Evolutionary conservation across 495 filamentous ascomycete genomes (phyloP).

Genomic region (Penicillium simplicissimum): DNA sequence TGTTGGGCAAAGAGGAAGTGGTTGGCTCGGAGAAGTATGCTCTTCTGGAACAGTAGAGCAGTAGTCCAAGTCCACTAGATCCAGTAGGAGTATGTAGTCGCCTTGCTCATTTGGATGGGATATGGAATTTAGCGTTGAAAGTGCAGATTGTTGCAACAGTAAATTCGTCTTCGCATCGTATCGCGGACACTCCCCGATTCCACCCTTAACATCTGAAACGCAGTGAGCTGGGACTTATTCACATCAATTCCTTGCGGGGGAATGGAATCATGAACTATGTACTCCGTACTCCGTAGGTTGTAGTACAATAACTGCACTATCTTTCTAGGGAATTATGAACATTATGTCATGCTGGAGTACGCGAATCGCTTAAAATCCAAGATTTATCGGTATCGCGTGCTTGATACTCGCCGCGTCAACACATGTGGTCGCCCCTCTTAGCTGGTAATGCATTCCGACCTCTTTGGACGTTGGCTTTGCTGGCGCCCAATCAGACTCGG

Average conservation of each 20-base stretch:
- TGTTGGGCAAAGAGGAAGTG: neutral
- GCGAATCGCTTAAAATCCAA: neutral
- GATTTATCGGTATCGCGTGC: conserved; percentile 24
- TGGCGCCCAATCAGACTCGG: conserved; percentile 15
- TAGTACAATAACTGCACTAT: neutral
- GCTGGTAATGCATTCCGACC: conserved; percentile 20
- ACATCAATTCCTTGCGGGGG: too few species aligned
- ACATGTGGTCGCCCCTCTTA: conserved; percentile 4
- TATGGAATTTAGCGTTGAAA: too few species aligned
- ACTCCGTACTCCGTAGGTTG: too few species aligned
- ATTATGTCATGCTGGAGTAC: neutral
- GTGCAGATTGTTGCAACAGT: too few species aligned
- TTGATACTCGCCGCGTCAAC: conserved; percentile 27
- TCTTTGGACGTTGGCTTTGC: conserved; percentile 6
- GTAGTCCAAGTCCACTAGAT: too few species aligned
- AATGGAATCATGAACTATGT: too few species aligned
- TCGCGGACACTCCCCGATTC: too few species aligned
- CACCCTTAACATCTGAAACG: too few species aligned
- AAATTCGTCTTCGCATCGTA: too few species aligned
- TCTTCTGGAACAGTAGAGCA: conserved; percentile 2
- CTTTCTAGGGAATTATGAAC: neutral
- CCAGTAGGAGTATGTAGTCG: too few species aligned
- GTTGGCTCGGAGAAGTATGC: conserved; percentile 13
- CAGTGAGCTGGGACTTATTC: too few species aligned
- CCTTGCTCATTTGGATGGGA: too few species aligned